Conservation (phyloP, 176 grass and related monocot genomes). For the Coix lacrymajobi region DNA sequence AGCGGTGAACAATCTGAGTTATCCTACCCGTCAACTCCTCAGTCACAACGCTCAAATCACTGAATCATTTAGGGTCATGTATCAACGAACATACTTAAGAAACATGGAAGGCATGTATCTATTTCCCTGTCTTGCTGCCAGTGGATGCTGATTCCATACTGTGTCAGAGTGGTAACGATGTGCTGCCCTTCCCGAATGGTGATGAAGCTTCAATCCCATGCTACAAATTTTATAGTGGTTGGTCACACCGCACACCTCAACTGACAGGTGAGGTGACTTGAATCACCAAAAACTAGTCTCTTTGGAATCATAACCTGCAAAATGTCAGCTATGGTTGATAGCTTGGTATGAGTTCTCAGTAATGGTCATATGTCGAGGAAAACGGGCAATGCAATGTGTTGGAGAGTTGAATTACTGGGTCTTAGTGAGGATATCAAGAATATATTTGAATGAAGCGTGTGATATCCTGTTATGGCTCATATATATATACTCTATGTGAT, state of each 20-base stretch:
- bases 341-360: not conserved
- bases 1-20: slow-evolving; percentile 44
- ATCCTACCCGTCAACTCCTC: slow-evolving; percentile 51
- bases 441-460: not conserved
- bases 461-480: not conserved
- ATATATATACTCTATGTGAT: not conserved
- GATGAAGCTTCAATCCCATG: not conserved
- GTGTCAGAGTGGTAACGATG: not conserved
- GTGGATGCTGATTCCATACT: not conserved
- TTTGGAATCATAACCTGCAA: not conserved
- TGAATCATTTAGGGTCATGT: slow-evolving; percentile 10
- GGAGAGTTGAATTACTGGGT: not conserved
- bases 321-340: not conserved
- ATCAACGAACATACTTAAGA: not conserved
- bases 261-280: not conserved
- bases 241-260: not conserved
- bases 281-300: not conserved
- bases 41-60: slow-evolving; percentile 34
- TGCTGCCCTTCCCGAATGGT: not conserved
- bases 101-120: not conserved
- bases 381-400: not conserved
- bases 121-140: not conserved
- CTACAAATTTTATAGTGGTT: not conserved
- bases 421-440: not conserved
- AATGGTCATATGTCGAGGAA: not conserved